phyloP scores from a whole-genome alignment of 2,329 filamentous ascomycete genomes.

The Beauveria asiatica region DNA sequence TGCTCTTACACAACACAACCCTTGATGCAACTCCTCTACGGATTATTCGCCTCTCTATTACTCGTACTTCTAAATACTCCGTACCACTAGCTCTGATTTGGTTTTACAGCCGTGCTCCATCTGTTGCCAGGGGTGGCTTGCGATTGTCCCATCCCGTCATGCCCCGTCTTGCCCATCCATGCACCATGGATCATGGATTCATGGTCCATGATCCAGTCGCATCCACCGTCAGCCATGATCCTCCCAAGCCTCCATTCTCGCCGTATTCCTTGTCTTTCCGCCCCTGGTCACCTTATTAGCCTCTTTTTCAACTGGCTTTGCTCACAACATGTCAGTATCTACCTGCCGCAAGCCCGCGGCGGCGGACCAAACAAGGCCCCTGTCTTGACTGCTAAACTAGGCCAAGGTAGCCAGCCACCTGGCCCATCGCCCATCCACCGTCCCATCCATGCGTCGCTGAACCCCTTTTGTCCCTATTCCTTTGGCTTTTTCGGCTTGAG shows the following conservation, averaged over 20 bases:
- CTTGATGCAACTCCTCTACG: no score
- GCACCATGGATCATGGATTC: neutral
- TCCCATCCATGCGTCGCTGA: constrained; percentile 5
- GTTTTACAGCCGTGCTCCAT: no score
- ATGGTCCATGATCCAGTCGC: neutral
- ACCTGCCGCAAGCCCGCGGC: neutral
- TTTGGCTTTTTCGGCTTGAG: neutral
- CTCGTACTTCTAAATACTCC: no score
- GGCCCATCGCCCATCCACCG: neutral
- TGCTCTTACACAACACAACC: no score
- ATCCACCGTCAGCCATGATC: neutral
- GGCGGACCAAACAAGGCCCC: neutral
- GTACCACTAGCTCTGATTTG: no score
- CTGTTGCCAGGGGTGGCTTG: constrained; percentile 2
- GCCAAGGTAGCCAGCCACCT: neutral
- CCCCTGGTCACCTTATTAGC: neutral
- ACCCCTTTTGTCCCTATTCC: constrained; percentile 7
- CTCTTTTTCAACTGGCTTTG: neutral
- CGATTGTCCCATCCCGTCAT: constrained; percentile 2
- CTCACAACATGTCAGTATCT: neutral
- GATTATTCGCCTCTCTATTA: no score
- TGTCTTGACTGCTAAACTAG: neutral
- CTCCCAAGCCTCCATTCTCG: neutral
- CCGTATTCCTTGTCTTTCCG: neutral
- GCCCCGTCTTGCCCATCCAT: neutral